phyloP scores from a whole-genome alignment of 2,329 filamentous ascomycete species.

The Trichoderma lentiforme region DNA sequence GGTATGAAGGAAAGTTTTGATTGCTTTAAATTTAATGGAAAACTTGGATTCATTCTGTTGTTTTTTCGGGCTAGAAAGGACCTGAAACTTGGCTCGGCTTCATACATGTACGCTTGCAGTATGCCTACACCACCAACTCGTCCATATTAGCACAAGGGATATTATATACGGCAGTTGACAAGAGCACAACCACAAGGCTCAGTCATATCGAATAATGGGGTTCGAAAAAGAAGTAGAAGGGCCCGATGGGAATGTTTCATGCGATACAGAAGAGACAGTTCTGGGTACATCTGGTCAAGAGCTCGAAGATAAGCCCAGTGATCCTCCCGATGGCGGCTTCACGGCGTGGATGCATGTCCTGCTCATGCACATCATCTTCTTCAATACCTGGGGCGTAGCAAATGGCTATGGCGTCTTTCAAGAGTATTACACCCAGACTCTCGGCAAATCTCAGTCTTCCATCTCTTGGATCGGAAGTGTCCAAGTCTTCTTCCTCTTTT shows the following conservation, averaged over 20 bases:
- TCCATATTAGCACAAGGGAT: not conserved
- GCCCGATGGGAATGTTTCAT: not conserved
- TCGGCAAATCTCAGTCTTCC: not conserved
- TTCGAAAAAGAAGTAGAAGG: not conserved
- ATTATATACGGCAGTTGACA: not conserved
- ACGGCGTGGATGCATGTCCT: not conserved
- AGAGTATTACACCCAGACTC: not conserved
- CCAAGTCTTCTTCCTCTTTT: not conserved
- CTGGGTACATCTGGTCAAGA: not conserved
- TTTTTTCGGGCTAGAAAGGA: not conserved
- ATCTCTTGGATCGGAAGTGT: not conserved
- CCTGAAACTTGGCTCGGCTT: not conserved
- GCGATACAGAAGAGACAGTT: not conserved
- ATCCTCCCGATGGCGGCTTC: not conserved
- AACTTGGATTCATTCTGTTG: not conserved
- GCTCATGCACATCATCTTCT: not conserved
- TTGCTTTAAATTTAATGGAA: not conserved
- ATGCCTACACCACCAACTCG: not conserved
- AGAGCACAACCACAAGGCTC: not conserved
- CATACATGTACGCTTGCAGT: not conserved
- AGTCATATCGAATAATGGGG: not conserved
- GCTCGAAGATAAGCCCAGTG: not conserved
- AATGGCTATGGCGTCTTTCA: not conserved
- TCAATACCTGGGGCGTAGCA: not conserved
- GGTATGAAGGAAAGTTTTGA: not conserved